Percentiles rank a stretch among this genome's conserved stretches.
Conservation (phyloP, 192 early-diverging fungal species). For the Entomortierella beljakovae region DNA sequence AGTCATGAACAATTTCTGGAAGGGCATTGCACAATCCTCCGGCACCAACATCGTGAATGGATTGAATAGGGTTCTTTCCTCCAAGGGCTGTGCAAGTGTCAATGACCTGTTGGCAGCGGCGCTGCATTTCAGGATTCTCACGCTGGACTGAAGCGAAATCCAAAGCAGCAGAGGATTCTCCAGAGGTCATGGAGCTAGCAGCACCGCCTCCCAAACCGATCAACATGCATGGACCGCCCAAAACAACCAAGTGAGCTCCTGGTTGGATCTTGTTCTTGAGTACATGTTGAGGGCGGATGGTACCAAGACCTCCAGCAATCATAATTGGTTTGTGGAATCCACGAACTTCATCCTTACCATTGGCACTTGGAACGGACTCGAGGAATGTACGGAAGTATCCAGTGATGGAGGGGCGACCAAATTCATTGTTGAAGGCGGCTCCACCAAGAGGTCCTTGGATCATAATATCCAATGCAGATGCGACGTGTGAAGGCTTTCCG, state of each 20-base stretch:
- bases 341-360: slow-evolving; percentile 74
- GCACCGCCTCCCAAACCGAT: slow-evolving; percentile 99
- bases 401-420: slow-evolving; percentile 93
- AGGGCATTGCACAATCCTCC: slow-evolving; percentile 98
- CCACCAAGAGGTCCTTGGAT: slow-evolving; percentile 96
- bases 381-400: slow-evolving; percentile 98
- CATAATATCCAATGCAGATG: slow-evolving; percentile 97
- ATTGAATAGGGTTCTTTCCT: slow-evolving; percentile 87
- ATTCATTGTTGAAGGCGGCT: slow-evolving; percentile 99
- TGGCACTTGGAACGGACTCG: slow-evolving; percentile 66
- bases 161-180: slow-evolving; percentile 86
- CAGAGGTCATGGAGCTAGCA: slow-evolving; percentile 94
- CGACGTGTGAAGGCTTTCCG: slow-evolving; percentile 91
- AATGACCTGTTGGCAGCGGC: slow-evolving; percentile 96
- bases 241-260: slow-evolving; percentile 85
- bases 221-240: slow-evolving; percentile 98
- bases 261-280: slow-evolving; percentile 88
- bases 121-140: slow-evolving; percentile 99
- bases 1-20: slow-evolving; percentile 98
- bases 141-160: slow-evolving; percentile 99
- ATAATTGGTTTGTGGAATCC: slow-evolving; percentile 99
- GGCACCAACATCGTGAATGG: slow-evolving; percentile 99
- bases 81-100: slow-evolving; percentile 91
- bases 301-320: slow-evolving; percentile 98
- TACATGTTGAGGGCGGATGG: slow-evolving; percentile 90